phyloP scores from a whole-genome alignment of 1,284 basidiomycete species.

The Sporisorium scitamineum region DNA sequence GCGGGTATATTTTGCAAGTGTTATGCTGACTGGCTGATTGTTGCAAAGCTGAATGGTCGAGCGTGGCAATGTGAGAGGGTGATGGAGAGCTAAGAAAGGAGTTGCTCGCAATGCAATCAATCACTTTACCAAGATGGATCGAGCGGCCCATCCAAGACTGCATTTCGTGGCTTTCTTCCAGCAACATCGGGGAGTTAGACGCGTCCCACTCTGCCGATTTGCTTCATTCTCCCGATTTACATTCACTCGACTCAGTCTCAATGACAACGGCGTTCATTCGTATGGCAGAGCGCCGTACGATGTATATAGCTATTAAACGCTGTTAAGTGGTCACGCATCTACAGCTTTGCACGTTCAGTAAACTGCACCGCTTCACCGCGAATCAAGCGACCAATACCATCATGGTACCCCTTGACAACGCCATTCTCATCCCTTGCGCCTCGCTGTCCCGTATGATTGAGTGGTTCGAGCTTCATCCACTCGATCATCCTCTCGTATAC shows the following conservation, averaged over 20 bases:
- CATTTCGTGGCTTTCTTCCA: slow-evolving; percentile 21
- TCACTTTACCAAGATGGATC: not conserved
- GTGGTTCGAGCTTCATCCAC: slow-evolving; percentile 60
- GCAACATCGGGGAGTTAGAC: slow-evolving; percentile 2
- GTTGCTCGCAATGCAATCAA: not conserved
- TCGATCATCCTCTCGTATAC: slow-evolving; percentile 61
- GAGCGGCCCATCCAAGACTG: slow-evolving; percentile 15
- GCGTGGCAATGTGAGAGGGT: not conserved
- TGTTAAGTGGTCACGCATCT: not conserved
- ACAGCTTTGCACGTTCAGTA: slow-evolving; percentile 35
- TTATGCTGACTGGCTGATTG: not conserved
- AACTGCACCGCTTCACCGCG: slow-evolving; percentile 54
- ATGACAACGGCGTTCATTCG: not conserved
- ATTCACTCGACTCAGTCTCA: not conserved
- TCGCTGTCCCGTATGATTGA: slow-evolving; percentile 51
- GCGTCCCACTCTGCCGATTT: slow-evolving; percentile 4
- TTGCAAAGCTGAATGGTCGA: not conserved
- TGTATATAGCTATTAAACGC: no score
- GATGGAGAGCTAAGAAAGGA: not conserved
- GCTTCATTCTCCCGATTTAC: not conserved
- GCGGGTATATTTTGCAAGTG: not conserved
- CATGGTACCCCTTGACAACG: slow-evolving; percentile 52
- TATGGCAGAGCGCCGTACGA: not conserved
- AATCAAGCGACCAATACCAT: slow-evolving; percentile 52
- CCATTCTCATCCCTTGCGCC: slow-evolving; percentile 56